Evolutionary conservation across 1,284 basidiomycete species (phyloP).

Genomic region (Moesziomyces antarcticus): DNA sequence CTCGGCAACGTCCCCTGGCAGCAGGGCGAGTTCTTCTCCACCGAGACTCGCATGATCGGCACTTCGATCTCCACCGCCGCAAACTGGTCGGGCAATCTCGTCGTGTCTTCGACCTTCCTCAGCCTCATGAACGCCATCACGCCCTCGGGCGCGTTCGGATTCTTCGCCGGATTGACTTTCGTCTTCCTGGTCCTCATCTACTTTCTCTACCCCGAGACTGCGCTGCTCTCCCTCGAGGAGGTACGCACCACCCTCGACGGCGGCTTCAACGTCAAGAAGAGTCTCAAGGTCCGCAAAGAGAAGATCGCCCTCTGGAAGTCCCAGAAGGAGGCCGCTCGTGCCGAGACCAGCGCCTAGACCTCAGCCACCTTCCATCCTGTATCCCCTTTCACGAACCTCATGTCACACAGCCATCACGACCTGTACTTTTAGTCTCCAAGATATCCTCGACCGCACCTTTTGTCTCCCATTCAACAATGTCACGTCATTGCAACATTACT

Average conservation of each 20-base stretch:
- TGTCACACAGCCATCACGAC: neutral
- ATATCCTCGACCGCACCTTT: slow-evolving; percentile 10
- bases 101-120: slow-evolving; percentile 81
- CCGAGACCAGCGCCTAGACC: slow-evolving; percentile 22
- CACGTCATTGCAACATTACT: neutral
- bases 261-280: slow-evolving; percentile 70
- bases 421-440: slow-evolving; percentile 23
- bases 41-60: slow-evolving; percentile 79
- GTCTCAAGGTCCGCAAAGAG: slow-evolving; percentile 63
- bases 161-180: slow-evolving; percentile 80
- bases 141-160: slow-evolving; percentile 74
- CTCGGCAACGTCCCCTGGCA: slow-evolving; percentile 84
- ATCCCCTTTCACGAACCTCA: neutral
- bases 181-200: slow-evolving; percentile 78
- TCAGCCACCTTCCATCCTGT: neutral
- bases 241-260: slow-evolving; percentile 71
- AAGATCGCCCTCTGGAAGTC: slow-evolving; percentile 56
- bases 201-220: slow-evolving; percentile 69
- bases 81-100: slow-evolving; percentile 82
- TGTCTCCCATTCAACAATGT: neutral
- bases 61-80: slow-evolving; percentile 77
- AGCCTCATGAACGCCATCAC: slow-evolving; percentile 81
- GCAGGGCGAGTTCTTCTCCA: slow-evolving; percentile 81
- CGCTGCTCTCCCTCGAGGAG: slow-evolving; percentile 79
- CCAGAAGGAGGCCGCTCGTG: slow-evolving; percentile 26